Base-by-base conservation (phyloP, 2,329 filamentous ascomycete species). In the Pestalotiopsis sp. region DNA sequence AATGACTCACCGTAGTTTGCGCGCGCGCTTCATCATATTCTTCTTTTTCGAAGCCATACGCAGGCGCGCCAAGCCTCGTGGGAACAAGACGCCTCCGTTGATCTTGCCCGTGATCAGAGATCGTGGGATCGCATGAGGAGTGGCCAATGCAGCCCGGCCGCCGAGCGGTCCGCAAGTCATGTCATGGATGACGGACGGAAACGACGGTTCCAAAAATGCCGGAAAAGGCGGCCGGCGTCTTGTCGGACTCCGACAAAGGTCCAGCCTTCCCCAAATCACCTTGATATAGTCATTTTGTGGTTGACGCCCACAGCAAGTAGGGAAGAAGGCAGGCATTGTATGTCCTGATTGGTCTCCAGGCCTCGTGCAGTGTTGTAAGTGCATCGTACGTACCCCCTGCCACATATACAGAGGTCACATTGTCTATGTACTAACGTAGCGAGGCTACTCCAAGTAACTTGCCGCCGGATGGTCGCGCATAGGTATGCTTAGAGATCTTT, bases 141-240 rank as follows among this genome's bases (percentile, higher is more conserved):
- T 52, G 17, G 17, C 36, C 38, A n/a, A 62, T 62, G 13, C 13
- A 38, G 25, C 31, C 57, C 31, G 23, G 25, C 31, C 57, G 41
- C 63, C 63, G 49, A 66, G 45, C 49, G 36, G 63, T 57, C 63
- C 45, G 63, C 45, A 45, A 25, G 13, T 41, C n/a, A 17, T 45
- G 13, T 49, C 45, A 9, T n/a, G 45, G 59, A 31, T 58, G 20
- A 20, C 63, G 62, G 62, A 66, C 25, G 25, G 52, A 36, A 45
- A 52, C 17, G 61, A 39, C 38, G 20, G 25, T 5, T 27, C 14
- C 9, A 62, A 62, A 17, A 57, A 66, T 20, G 36, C n/a, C 36
- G 36, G 25, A 17, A 31, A 36, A 27, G 38, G 20, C 63, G 14
- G 20, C 25, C 63, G 63, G 63, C 17, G 7, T 57, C 41, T 49